Percentiles rank a stretch among this genome's conserved stretches.
phyloP scores from a whole-genome alignment of 2,329 filamentous ascomycete genomes.

The Botrytis paeoniae region DNA sequence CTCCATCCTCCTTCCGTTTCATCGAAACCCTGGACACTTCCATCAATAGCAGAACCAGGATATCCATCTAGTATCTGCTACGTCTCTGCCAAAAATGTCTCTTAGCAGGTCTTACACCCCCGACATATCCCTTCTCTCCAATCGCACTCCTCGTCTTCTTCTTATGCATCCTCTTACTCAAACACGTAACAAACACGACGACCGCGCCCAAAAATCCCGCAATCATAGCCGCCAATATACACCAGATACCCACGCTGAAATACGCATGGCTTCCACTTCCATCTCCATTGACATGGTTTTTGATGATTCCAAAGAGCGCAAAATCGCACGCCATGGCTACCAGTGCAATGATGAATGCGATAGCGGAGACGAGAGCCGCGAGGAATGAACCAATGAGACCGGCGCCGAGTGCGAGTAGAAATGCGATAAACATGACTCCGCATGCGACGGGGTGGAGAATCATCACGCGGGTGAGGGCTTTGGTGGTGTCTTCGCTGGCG shows the following conservation, averaged over 20 bases:
- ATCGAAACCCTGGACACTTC: neutral
- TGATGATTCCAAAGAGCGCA: slow-evolving; percentile 53
- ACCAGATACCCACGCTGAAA: slow-evolving; percentile 58
- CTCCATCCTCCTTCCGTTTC: neutral
- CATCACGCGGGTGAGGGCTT: slow-evolving; percentile 56
- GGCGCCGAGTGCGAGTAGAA: slow-evolving; percentile 52
- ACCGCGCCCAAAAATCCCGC: slow-evolving; percentile 53
- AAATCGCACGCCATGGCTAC: slow-evolving; percentile 56
- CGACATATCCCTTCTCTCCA: slow-evolving; percentile 25
- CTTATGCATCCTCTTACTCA: slow-evolving; percentile 41
- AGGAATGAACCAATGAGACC: slow-evolving; percentile 52
- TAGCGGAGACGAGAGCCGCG: slow-evolving; percentile 48
- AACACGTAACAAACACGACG: slow-evolving; percentile 61
- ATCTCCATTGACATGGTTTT: slow-evolving; percentile 49
- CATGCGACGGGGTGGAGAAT: slow-evolving; percentile 60
- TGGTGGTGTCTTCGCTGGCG: slow-evolving; percentile 45
- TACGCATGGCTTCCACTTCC: slow-evolving; percentile 42
- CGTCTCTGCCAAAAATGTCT: slow-evolving; percentile 29
- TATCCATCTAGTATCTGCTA: slow-evolving; percentile 19
- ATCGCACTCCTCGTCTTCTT: slow-evolving; percentile 22
- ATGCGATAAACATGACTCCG: slow-evolving; percentile 56
- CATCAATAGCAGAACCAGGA: neutral
- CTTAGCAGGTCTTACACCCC: slow-evolving; percentile 19
- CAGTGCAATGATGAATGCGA: slow-evolving; percentile 49
- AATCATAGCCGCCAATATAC: slow-evolving; percentile 54